Evolutionary conservation across 345 rosid species (phyloP).

Genomic region (Erysimum cheiranthoides): DNA sequence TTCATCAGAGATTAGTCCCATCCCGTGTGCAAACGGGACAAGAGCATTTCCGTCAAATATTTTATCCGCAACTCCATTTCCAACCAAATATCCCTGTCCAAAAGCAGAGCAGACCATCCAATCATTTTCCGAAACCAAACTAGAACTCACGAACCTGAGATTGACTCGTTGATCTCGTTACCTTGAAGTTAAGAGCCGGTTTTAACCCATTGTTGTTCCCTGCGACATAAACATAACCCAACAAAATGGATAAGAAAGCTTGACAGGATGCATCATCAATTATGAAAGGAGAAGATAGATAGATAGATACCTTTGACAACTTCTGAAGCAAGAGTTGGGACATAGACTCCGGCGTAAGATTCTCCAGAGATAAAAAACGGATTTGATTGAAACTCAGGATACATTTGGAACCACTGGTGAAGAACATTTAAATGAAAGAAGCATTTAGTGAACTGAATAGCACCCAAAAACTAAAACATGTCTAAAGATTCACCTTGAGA

Average conservation of each 20-base stretch:
- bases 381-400: conserved; percentile 76
- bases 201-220: conserved; percentile 70
- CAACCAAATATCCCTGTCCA: conserved; percentile 85
- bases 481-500: conserved; percentile 59
- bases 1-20: conserved; percentile 88
- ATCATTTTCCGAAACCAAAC: not conserved
- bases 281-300: conserved; percentile 10
- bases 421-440: not conserved
- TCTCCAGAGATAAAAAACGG: conserved; percentile 90
- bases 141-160: not conserved
- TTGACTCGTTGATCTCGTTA: conserved; percentile 32
- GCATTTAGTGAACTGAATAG: conserved; percentile 16
- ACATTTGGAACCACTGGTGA: conserved; percentile 84
- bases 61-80: conserved; percentile 88
- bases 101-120: not conserved
- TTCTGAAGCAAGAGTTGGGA: conserved; percentile 88
- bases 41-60: conserved; percentile 84
- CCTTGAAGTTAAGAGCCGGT: conserved; percentile 81
- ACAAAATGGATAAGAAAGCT: not conserved
- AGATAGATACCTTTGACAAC: conserved; percentile 65
- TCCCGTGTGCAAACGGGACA: conserved; percentile 91
- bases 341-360: conserved; percentile 94
- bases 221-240: conserved; percentile 36
- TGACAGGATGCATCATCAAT: not conserved
- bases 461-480: not conserved